Percentiles rank a stretch among this genome's conserved stretches.
phyloP scores from a whole-genome alignment of 2,329 filamentous ascomycete genomes.

The Fusarium sp. region DNA sequence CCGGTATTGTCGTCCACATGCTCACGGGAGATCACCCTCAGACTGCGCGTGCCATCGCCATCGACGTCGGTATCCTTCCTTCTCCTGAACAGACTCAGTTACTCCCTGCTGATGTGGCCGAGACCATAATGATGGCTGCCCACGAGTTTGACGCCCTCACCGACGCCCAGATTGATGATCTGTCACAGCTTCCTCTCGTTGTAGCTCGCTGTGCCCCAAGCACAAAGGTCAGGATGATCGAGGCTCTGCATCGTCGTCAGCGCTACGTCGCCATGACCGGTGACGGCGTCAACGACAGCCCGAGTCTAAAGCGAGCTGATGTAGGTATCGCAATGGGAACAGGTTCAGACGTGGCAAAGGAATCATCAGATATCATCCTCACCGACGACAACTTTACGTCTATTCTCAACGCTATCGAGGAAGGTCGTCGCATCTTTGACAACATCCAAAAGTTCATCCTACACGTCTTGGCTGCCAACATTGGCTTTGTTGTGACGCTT shows the following conservation, averaged over 20 bases:
- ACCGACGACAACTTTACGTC: slow-evolving; percentile 74
- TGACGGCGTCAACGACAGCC: slow-evolving; percentile 76
- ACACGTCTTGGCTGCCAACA: slow-evolving; percentile 72
- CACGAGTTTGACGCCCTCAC: slow-evolving; percentile 71
- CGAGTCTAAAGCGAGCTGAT: slow-evolving; percentile 73
- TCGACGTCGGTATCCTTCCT: slow-evolving; percentile 68
- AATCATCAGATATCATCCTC: slow-evolving; percentile 71
- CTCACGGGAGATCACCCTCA: slow-evolving; percentile 72
- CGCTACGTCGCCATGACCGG: slow-evolving; percentile 75
- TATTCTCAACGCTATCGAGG: slow-evolving; percentile 62
- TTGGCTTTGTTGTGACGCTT: slow-evolving; percentile 73
- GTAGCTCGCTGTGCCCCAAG: slow-evolving; percentile 75
- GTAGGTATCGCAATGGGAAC: slow-evolving; percentile 79
- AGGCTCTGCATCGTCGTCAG: slow-evolving; percentile 74
- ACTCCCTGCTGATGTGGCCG: slow-evolving; percentile 61
- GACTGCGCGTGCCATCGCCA: slow-evolving; percentile 70
- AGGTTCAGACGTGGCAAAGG: slow-evolving; percentile 75
- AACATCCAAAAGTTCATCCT: slow-evolving; percentile 79
- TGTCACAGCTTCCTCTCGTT: slow-evolving; percentile 72
- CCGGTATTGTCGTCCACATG: slow-evolving; percentile 72
- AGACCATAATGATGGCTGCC: slow-evolving; percentile 70
- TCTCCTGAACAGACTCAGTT: slow-evolving; percentile 47
- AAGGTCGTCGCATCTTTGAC: slow-evolving; percentile 75
- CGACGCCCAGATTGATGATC: slow-evolving; percentile 69
- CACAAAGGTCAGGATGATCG: slow-evolving; percentile 80